These are phyloP conservation scores for Musa balbisiana DNA, from an alignment of 202 grass and related monocot species.

Conservation along the genomic window DNA sequence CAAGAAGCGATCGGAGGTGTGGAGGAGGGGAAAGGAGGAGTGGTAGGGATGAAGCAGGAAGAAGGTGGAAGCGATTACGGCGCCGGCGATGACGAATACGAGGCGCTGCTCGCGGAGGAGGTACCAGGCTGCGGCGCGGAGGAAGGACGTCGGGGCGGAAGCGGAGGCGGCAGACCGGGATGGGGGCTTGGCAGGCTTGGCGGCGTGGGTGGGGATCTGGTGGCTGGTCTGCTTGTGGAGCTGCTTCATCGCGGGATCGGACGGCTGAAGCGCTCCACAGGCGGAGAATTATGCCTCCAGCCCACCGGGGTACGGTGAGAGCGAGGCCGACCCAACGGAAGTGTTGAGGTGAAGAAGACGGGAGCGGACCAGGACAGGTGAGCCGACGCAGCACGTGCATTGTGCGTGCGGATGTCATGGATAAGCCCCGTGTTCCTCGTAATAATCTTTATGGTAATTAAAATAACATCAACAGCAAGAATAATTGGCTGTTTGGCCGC, in stretches of 20 bases:
- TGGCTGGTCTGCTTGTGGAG: conserved; percentile 29
- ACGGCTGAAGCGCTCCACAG: neutral
- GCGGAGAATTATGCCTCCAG: neutral
- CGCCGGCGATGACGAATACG: conserved; percentile 82
- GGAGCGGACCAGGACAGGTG: neutral
- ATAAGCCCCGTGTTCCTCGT: neutral
- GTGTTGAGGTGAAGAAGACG: neutral
- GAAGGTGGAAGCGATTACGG: conserved; percentile 66
- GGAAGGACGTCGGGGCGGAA: conserved; percentile 36
- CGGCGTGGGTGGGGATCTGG: conserved; percentile 38
- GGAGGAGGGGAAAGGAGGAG: conserved; percentile 20
- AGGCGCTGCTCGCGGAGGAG: conserved; percentile 86
- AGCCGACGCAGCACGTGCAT: neutral
- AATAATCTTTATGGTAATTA: too few relatives aligned
- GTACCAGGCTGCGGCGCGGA: conserved; percentile 51
- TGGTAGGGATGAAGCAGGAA: conserved; percentile 61
- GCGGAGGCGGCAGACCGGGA: conserved; percentile 2
- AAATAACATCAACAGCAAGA: too few relatives aligned
- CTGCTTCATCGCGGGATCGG: conserved; percentile 22
- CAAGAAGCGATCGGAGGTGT: neutral
- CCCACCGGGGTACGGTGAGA: neutral
- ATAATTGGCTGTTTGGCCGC: too few relatives aligned
- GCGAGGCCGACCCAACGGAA: neutral
- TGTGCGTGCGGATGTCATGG: neutral
- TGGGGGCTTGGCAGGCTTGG: conserved; percentile 45